These are phyloP conservation scores for Nymphaea thermarum DNA, from an alignment of 164 flowering plant species.

Conservation along the genomic window DNA sequence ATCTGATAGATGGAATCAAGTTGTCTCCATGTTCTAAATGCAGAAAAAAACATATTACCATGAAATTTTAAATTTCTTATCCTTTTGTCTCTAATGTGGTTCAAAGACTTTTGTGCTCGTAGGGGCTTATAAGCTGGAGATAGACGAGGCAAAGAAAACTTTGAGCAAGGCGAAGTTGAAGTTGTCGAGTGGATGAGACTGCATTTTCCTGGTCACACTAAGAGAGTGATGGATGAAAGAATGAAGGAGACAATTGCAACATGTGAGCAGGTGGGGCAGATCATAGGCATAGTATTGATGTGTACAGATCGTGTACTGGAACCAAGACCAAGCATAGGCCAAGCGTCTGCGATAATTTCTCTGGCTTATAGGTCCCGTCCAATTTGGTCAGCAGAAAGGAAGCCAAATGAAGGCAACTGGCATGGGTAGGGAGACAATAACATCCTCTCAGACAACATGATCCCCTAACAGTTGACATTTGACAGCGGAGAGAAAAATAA, in stretches of 20 bases:
- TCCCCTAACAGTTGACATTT: background rate
- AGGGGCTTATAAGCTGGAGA: slow-evolving; percentile 35
- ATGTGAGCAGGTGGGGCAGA: slow-evolving; percentile 24
- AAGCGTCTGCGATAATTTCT: slow-evolving; percentile 13
- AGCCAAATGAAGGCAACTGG: background rate
- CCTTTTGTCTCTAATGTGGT: background rate
- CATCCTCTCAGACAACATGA: background rate
- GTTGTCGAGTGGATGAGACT: slow-evolving; percentile 26
- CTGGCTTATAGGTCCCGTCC: slow-evolving; percentile 12
- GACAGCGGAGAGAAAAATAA: too few species aligned
- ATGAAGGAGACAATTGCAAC: slow-evolving; percentile 18
- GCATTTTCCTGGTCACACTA: slow-evolving; percentile 27
- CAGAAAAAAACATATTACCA: too few species aligned
- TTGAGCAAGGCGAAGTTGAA: slow-evolving; percentile 20
- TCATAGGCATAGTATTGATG: slow-evolving; percentile 30
- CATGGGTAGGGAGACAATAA: background rate
- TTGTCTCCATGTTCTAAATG: background rate
- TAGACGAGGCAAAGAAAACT: slow-evolving; percentile 20
- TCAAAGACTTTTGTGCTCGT: background rate
- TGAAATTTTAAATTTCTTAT: too few species aligned
- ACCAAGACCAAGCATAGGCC: slow-evolving; percentile 21
- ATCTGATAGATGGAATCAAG: background rate
- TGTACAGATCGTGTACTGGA: slow-evolving; percentile 27
- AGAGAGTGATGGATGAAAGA: slow-evolving; percentile 29
- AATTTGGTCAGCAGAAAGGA: background rate